Evolutionary conservation across 495 filamentous ascomycete genomes (phyloP).

Genomic region (Polyplosphaeria fusca): DNA sequence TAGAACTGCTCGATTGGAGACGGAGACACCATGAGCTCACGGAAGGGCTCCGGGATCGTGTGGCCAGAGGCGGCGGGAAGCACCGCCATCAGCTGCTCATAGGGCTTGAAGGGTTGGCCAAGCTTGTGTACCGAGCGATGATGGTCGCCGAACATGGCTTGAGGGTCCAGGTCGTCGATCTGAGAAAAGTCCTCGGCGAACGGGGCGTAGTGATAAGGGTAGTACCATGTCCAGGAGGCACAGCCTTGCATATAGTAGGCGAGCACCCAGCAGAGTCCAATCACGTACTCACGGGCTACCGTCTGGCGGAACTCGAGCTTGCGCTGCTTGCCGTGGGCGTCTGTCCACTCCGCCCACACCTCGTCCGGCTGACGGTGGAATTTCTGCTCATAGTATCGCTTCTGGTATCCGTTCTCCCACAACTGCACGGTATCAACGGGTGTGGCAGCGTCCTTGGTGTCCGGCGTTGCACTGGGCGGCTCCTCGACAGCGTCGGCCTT

Average conservation of each 20-base stretch:
- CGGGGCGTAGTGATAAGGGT: constrained; percentile 96
- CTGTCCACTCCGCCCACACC: constrained; percentile 33
- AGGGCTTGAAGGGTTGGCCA: constrained; percentile 82
- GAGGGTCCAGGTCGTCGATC: constrained; percentile 64
- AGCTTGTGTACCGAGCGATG: too few species aligned
- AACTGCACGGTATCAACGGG: constrained; percentile 78
- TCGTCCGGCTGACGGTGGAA: constrained; percentile 83
- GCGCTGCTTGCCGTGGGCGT: too few species aligned
- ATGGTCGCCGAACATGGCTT: constrained; percentile 57
- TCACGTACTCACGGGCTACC: constrained; percentile 90
- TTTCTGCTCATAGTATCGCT: constrained; percentile 96
- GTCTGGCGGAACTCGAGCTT: constrained; percentile 79
- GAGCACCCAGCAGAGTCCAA: constrained; percentile 97
- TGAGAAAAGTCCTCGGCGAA: constrained; percentile 95
- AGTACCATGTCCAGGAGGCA: constrained; percentile 98
- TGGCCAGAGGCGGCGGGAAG: constrained; percentile 89
- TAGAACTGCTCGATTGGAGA: constrained; percentile 98
- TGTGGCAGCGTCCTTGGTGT: constrained; percentile 54
- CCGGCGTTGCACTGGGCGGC: constrained; percentile 52
- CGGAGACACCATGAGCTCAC: constrained; percentile 74
- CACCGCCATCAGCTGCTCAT: constrained; percentile 98
- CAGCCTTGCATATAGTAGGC: constrained; percentile 98
- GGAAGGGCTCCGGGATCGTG: constrained; percentile 82
- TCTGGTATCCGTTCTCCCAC: constrained; percentile 93
- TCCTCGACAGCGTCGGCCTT: constrained; percentile 62